Conservation (phyloP, 2,329 filamentous ascomycete genomes). For the Verticillium klebahnii region DNA sequence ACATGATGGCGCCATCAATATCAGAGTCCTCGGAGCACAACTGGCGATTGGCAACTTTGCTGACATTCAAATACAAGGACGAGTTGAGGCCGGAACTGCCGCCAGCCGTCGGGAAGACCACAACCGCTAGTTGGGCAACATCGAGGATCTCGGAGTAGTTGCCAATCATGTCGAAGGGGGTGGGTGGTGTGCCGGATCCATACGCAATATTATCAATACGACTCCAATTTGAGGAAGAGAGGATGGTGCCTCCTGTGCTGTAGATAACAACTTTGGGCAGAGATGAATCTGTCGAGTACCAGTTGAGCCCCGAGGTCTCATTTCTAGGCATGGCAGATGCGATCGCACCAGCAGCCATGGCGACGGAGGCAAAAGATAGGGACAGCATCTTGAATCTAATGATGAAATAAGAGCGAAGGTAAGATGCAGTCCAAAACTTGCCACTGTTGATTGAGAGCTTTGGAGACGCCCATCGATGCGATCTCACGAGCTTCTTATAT, state of each 20-base stretch:
- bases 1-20: conserved; percentile 23
- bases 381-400: not conserved
- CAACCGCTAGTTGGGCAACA: conserved; percentile 23
- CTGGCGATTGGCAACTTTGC: conserved; percentile 22
- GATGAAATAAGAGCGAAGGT: not conserved
- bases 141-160: conserved; percentile 25
- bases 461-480: too few species aligned
- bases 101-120: conserved; percentile 17
- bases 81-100: conserved; percentile 26
- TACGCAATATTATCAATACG: conserved; percentile 27
- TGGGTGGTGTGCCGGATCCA: conserved; percentile 18
- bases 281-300: conserved; percentile 18
- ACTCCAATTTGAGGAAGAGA: conserved; percentile 28
- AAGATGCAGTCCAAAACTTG: not conserved
- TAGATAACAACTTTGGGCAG: conserved; percentile 23
- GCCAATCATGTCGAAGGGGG: conserved; percentile 18
- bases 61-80: conserved; percentile 25
- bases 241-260: conserved; percentile 21
- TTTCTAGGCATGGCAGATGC: not conserved
- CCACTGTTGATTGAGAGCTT: too few species aligned
- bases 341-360: not conserved
- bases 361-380: too few species aligned
- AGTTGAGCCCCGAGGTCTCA: conserved; percentile 11
- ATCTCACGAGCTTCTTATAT: too few species aligned
- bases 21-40: conserved; percentile 24